Evolutionary conservation across 768 basidiomycete genomes (phyloP), one percentile per base, ranked within the genome.

Genomic region (Naganishia antarctica): DNA sequence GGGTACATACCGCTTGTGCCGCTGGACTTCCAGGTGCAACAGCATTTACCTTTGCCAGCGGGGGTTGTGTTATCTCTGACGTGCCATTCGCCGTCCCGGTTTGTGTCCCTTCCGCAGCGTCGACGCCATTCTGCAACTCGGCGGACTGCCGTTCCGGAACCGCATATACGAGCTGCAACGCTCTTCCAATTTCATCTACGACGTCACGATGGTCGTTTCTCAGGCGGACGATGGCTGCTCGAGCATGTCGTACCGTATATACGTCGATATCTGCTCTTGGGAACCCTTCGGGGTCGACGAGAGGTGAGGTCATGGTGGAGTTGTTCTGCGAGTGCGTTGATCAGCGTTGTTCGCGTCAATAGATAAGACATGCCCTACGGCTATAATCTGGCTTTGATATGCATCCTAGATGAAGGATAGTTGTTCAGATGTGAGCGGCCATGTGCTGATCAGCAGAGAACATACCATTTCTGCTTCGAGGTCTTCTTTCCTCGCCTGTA

Each of bases 211-310:
- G 80, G 73, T 98, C 93, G 70, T 92, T 96, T 63, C 85, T 81
- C 51, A 92, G 79, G 73, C 89, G 84, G 58, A 88, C 85, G n/a
- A 93, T 84, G 53, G 87, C 81, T 31, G 86, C 82, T 59, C 91
- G 83, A 34, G 73, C 74, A 51, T 72, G 72, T n/a, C 76, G 71
- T 11, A 77, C 71, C 1, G 73, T 64, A 61, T 74, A 74, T 69
- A 93, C 89, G 64, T 81, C 80, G 66, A 97, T 83, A 78, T 94
- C 80, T 15, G 84, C 85, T 15, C 91, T 83, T 0, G 93, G 93
- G 76, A 90, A 97, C 7, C 94, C 94, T 59, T 96, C 89, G 0
- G 80, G 67, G 73, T 96, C 91, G 49, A 96, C 83, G 34, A 97
- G 83, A 8, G 64, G 64, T 4, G 64, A 60, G 8, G 57, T 60